Conservation (phyloP, 352 stramenopile species). For the Phytophthora multivora region DNA sequence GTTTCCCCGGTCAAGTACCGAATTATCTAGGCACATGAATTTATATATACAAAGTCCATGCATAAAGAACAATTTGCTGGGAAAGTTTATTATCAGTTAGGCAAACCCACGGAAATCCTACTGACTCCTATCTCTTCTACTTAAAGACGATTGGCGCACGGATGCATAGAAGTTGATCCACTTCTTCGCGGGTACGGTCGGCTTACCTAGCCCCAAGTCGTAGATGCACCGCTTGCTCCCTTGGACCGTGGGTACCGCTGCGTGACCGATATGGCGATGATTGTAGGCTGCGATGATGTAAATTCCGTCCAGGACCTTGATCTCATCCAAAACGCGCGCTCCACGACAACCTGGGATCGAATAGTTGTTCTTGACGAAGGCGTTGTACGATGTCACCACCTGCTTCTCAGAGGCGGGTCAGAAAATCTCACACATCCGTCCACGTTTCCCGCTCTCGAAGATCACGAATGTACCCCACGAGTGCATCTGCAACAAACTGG, state of each 20-base stretch:
- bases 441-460: too few species aligned
- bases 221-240: constrained; percentile 3
- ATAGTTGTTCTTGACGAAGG: too few species aligned
- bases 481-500: too few species aligned
- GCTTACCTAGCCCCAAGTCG: constrained; percentile 3
- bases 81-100: constrained; percentile 9
- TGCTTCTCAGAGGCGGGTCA: too few species aligned
- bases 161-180: constrained; percentile 11
- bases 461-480: too few species aligned
- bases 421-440: too few species aligned
- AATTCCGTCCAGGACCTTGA: background rate
- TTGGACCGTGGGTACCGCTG: background rate
- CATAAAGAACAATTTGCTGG: background rate
- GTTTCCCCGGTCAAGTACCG: constrained; percentile 16
- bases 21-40: constrained; percentile 1
- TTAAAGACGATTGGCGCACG: constrained; percentile 2
- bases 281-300: constrained; percentile 10
- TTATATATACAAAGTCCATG: background rate
- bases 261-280: background rate
- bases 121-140: constrained; percentile 6
- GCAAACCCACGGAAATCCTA: constrained; percentile 7
- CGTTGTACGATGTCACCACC: too few species aligned
- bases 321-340: too few species aligned
- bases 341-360: too few species aligned
- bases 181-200: background rate